Conservation (phyloP, 1,284 basidiomycete species). For the Puccinia novopanici region DNA sequence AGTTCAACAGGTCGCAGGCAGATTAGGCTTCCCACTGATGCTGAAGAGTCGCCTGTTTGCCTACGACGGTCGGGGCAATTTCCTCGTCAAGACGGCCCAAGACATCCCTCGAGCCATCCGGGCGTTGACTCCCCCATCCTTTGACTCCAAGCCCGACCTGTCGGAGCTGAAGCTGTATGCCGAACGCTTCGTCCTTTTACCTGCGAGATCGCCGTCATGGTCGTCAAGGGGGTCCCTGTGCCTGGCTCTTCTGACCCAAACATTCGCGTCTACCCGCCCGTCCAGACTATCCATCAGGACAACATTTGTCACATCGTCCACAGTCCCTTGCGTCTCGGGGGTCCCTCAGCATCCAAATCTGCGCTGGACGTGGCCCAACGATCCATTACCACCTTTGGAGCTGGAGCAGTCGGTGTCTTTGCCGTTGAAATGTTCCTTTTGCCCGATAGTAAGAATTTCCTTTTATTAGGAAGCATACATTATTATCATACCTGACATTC, state of each 20-base stretch:
- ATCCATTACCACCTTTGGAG: constrained; percentile 73
- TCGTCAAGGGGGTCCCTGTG: constrained; percentile 71
- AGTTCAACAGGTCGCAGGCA: constrained; percentile 64
- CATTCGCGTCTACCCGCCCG: constrained; percentile 81
- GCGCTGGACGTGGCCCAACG: constrained; percentile 78
- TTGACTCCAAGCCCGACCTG: constrained; percentile 65
- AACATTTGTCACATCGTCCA: constrained; percentile 92
- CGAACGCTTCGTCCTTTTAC: constrained; percentile 87
- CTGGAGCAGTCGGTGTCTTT: constrained; percentile 85
- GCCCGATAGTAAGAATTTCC: constrained; percentile 69
- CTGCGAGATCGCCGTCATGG: constrained; percentile 95
- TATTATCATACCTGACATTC: neutral
- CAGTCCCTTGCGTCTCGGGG: constrained; percentile 70
- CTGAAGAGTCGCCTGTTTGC: constrained; percentile 91
- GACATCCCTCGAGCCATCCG: constrained; percentile 68
- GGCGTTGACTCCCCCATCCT: constrained; percentile 58
- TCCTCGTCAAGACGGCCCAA: constrained; percentile 68
- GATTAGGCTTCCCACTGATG: constrained; percentile 86
- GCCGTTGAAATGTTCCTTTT: constrained; percentile 98
- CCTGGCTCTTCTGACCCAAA: constrained; percentile 51
- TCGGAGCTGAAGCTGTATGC: constrained; percentile 71
- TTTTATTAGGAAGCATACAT: neutral
- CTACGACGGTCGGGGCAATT: constrained; percentile 96
- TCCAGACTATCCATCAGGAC: constrained; percentile 93
- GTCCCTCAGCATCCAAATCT: constrained; percentile 65